Evolutionary conservation across 164 flowering plant species (phyloP).

Genomic region (Litsea cubeba): DNA sequence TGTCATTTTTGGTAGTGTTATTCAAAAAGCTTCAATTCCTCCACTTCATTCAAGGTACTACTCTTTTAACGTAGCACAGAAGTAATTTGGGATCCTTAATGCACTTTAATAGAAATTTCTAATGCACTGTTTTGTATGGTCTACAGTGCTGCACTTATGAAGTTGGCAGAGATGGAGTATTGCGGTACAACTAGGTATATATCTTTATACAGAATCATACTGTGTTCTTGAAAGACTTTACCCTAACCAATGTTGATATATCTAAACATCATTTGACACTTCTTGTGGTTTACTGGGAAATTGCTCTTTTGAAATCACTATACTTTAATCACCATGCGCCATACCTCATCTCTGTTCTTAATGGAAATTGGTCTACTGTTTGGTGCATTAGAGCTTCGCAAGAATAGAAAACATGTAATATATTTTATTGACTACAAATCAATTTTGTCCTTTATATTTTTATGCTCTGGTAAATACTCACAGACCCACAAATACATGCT

Average conservation of each 20-base stretch:
- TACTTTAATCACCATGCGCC: not conserved
- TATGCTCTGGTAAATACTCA: not conserved
- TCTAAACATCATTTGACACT: not conserved
- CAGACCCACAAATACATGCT: no score
- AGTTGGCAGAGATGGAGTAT: constrained; percentile 88
- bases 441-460: not conserved
- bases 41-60: constrained; percentile 77
- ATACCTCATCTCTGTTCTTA: not conserved
- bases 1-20: constrained; percentile 79
- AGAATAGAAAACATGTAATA: not conserved
- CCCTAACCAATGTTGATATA: not conserved
- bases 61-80: not conserved
- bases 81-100: not conserved
- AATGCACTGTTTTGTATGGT: constrained; percentile 7
- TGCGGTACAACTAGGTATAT: constrained; percentile 92
- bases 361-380: not conserved
- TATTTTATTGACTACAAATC: not conserved
- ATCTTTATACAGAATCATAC: not conserved
- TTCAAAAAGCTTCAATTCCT: constrained; percentile 79
- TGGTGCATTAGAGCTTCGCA: not conserved
- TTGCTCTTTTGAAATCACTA: not conserved
- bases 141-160: constrained; percentile 78
- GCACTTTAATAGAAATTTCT: constrained; percentile 4
- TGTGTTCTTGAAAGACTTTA: not conserved
- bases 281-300: not conserved